These are phyloP conservation scores for Chamaecrista fasciculata DNA, from an alignment of 306 rosid species.

Conservation along the genomic window DNA sequence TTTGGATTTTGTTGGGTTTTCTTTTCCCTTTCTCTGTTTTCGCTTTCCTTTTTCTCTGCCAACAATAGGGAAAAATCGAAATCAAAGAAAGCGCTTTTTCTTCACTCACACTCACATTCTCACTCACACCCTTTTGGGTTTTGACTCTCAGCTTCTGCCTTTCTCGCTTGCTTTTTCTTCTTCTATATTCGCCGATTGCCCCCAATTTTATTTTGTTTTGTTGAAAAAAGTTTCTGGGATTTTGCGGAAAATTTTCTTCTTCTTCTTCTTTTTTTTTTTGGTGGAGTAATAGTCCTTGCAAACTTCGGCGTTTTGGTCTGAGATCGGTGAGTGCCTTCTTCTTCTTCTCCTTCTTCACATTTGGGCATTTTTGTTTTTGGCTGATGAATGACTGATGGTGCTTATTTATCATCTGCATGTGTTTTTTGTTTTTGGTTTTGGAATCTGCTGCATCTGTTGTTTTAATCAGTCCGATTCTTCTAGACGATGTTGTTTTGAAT, in stretches of 20 bases:
- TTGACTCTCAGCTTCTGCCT: constrained; percentile 19
- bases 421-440: not conserved
- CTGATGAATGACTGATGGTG: not conserved
- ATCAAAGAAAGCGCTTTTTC: constrained; percentile 20
- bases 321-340: constrained; percentile 39
- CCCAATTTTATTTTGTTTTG: not conserved
- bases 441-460: constrained; percentile 24
- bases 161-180: not conserved
- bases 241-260: not conserved
- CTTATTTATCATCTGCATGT: not conserved
- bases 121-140: not conserved
- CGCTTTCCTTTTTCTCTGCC: constrained; percentile 6
- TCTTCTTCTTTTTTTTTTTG: too few relatives aligned
- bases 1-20: constrained; percentile 33
- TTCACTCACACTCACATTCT: not conserved
- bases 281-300: constrained; percentile 32
- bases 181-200: constrained; percentile 9
- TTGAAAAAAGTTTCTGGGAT: not conserved
- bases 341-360: constrained; percentile 23
- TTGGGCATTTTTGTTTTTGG: not conserved
- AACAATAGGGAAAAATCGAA: not conserved
- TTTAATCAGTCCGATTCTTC: not conserved
- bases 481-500: not conserved
- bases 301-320: constrained; percentile 32
- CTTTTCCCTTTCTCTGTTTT: not conserved